Base-by-base conservation (phyloP, 371 early-diverging fungal genomes). In the Actinomortierella wolfii region DNA sequence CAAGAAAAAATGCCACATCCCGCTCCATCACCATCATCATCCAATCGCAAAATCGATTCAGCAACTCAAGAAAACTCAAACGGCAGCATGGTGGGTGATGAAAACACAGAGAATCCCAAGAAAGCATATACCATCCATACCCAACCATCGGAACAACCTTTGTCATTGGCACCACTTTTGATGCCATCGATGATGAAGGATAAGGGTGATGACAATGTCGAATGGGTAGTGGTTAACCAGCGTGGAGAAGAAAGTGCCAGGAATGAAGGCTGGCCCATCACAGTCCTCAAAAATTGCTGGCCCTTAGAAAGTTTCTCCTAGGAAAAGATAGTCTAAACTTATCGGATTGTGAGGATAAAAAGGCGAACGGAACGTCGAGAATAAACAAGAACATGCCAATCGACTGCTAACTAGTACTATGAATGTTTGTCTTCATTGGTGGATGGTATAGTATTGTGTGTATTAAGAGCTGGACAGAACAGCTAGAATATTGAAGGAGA, bases 231-330 rank as follows among this genome's bases (percentile, higher is more conserved):
- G 44, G 51, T 68, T 0, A 52, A 47, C 11, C 47, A 55, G 14
- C 14, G 39, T 28, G 63, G 63, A 21, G 54, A 51, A 9, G 63
- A 68, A 51, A 11, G 26, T 8, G 51, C 55, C n/a, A 46, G 42
- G 50, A 61, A 56, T 20, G 59, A 68, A 42, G 63, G 68, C 0
- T 53, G 48, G 63, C 63, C 62, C 17, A 51, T 68, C 54, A 43
- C 11, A 1, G 51, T 59, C 15, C 18, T 68, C 49, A 15, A n/a
- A 1, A 51, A 56, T 13, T 34, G 6, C 25, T 68, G 68, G 68
- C 61, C 67, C 13, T 29, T 47, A 3, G 42, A 29, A 20, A 28
- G 28, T 17, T 18, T 6, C 26, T 15, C 15, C 17, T 26, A 11
- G 26, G 28, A 26, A 28, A 26, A 26, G 24, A 8, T 18, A 6